Percentiles rank a stretch among this genome's conserved stretches.
Evolutionary conservation across 1,139 yeast species (phyloP).

Genomic region (Taiozyma sp.): DNA sequence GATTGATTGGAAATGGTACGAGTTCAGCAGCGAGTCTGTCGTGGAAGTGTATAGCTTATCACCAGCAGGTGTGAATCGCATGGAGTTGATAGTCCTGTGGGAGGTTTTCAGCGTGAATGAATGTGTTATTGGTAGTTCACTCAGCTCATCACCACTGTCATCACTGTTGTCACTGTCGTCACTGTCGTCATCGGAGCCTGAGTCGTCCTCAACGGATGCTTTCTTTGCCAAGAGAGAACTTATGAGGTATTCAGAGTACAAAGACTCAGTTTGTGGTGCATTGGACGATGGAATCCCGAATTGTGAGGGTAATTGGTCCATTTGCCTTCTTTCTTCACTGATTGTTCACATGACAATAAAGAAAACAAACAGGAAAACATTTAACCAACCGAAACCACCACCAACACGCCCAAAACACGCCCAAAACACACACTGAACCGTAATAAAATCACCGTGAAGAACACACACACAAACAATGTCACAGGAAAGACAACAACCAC

Average conservation of each 20-base stretch:
- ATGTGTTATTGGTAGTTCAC: conserved; percentile 22
- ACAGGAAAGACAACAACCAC: not conserved
- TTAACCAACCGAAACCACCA: too few species aligned
- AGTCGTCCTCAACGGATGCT: not conserved
- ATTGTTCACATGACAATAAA: too few species aligned
- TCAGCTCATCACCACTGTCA: conserved; percentile 8
- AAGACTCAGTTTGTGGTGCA: not conserved
- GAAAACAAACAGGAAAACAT: not conserved
- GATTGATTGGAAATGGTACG: conserved; percentile 13
- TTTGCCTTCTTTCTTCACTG: not conserved
- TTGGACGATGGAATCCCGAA: not conserved
- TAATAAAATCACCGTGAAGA: too few species aligned
- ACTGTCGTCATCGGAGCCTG: not conserved
- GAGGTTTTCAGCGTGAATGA: conserved; percentile 4
- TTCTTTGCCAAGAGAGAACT: not conserved
- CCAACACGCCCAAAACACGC: too few species aligned
- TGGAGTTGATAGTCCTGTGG: conserved; percentile 6
- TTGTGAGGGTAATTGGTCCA: conserved; percentile 6
- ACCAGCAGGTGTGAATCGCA: conserved; percentile 7
- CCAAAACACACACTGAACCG: too few species aligned
- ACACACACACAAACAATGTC: too few species aligned
- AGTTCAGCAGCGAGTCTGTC: conserved; percentile 5
- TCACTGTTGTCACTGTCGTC: not conserved
- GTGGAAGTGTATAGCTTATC: conserved; percentile 6
- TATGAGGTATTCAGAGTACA: not conserved